Evolutionary conservation across 1,139 yeast species (phyloP).

Genomic region (Cylindricascospora bacillispora): DNA sequence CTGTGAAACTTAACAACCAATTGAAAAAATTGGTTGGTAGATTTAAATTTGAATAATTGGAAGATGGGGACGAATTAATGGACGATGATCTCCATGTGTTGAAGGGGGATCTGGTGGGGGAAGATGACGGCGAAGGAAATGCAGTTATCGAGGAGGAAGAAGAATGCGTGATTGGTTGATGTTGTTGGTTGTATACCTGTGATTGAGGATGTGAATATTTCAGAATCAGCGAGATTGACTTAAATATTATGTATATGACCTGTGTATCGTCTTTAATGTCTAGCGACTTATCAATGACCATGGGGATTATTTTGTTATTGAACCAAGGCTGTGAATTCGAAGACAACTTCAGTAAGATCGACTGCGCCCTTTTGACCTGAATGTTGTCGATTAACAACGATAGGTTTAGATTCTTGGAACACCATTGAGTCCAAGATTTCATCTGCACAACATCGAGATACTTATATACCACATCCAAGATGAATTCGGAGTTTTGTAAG

Average conservation of each 20-base stretch:
- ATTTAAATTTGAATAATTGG: constrained; percentile 1
- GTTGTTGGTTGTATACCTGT: neutral
- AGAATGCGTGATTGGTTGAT: neutral
- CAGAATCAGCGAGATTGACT: constrained; percentile 13
- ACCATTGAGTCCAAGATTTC: constrained; percentile 21
- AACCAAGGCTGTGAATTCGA: too few species aligned
- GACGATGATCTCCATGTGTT: constrained; percentile 1
- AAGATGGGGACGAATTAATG: constrained; percentile 3
- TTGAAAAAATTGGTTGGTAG: constrained; percentile 11
- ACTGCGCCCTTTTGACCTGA: constrained; percentile 14
- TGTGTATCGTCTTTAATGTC: constrained; percentile 7
- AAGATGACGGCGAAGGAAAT: neutral
- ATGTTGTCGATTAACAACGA: constrained; percentile 8
- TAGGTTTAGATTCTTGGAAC: constrained; percentile 10
- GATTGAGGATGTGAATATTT: too few species aligned
- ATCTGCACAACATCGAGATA: constrained; percentile 13
- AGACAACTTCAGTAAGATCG: constrained; percentile 16
- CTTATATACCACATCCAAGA: constrained; percentile 12
- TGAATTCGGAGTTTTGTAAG: constrained; percentile 8
- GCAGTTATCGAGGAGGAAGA: neutral
- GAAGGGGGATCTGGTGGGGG: constrained; percentile 2
- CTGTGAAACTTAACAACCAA: constrained; percentile 14
- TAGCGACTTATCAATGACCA: too few species aligned
- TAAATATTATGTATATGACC: constrained; percentile 14
- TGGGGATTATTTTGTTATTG: too few species aligned